Conservation (phyloP, 345 rosid species). For the Populus nigra region DNA sequence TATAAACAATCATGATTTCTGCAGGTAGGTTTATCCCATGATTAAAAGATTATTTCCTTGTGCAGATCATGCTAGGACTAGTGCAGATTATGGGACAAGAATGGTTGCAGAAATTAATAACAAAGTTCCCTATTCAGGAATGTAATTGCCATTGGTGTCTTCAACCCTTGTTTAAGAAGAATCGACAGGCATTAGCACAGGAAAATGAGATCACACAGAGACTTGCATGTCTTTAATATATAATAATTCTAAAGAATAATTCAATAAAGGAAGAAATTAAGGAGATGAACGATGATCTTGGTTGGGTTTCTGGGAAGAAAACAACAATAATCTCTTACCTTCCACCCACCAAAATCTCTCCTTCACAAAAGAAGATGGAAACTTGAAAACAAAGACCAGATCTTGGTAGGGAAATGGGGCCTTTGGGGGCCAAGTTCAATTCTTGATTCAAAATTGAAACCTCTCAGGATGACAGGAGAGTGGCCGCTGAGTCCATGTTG, state of each 20-base stretch:
- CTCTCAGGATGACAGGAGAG: background rate
- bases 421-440: background rate
- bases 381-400: background rate
- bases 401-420: background rate
- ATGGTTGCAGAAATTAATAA: background rate
- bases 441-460: background rate
- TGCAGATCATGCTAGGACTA: no score
- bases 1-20: background rate
- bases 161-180: background rate
- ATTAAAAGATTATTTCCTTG: background rate
- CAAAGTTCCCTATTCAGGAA: background rate
- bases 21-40: background rate
- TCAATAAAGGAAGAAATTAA: background rate
- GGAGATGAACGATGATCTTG: background rate
- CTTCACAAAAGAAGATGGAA: background rate
- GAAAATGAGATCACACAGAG: background rate
- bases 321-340: background rate
- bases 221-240: no score
- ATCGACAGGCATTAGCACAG: background rate
- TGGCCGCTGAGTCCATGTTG: background rate
- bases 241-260: background rate
- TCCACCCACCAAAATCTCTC: background rate
- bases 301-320: background rate
- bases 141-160: background rate
- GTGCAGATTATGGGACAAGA: background rate